Conservation (phyloP, 129 eudicot genomes). For the Helianthus tuberosus region DNA sequence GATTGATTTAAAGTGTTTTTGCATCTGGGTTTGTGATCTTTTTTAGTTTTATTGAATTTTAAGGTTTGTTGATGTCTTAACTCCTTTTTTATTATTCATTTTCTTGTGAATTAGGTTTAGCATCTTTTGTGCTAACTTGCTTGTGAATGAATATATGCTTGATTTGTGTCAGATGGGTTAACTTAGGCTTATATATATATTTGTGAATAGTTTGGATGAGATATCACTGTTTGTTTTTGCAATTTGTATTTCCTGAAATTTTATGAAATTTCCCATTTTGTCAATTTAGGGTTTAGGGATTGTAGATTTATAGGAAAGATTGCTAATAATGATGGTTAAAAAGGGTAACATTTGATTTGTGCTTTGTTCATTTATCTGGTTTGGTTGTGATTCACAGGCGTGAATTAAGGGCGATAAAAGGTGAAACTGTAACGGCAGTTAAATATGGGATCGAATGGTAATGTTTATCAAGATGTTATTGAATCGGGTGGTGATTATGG, state of each 20-base stretch:
- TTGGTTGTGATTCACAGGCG: constrained; percentile 32
- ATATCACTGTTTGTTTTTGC: constrained; percentile 3
- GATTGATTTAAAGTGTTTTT: constrained; percentile 7
- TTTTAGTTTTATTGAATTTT: constrained; percentile 8
- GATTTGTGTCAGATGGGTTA: constrained; percentile 23
- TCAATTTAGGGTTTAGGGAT: neutral
- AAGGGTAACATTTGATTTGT: neutral
- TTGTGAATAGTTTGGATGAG: neutral
- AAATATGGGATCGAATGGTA: constrained; percentile 62
- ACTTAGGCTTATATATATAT: neutral
- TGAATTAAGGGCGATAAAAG: constrained; percentile 7
- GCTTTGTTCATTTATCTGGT: neutral
- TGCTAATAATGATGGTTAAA: neutral
- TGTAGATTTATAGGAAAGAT: constrained; percentile 3
- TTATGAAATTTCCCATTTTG: neutral
- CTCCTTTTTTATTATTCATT: constrained; percentile 9
- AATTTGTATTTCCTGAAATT: constrained; percentile 1
- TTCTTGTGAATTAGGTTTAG: neutral
- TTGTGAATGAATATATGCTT: constrained; percentile 1
- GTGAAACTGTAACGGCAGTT: constrained; percentile 5
- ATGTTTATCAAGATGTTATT: constrained; percentile 32
- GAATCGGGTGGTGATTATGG: constrained; percentile 54
- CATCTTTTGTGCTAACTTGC: neutral
- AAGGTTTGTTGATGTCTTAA: constrained; percentile 13
- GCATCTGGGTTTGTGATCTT: constrained; percentile 26